Percentiles rank a stretch among this genome's conserved stretches.
These are phyloP conservation scores for Solanum sejunctum DNA, from an alignment of 257 asterid genomes.

Conservation along the genomic window DNA sequence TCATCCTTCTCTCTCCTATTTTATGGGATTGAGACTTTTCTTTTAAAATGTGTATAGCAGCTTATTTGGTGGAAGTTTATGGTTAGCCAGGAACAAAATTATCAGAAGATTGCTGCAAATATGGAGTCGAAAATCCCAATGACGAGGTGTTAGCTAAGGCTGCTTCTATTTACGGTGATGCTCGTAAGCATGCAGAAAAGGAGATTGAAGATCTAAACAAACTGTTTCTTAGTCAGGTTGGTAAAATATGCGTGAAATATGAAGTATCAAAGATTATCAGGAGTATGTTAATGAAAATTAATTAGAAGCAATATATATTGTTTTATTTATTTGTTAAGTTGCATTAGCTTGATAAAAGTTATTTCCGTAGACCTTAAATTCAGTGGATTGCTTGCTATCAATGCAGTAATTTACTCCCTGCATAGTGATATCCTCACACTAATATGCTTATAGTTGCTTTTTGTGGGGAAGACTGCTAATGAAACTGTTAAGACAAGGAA, in stretches of 20 bases:
- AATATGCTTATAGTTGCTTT: not conserved
- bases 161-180: conserved; percentile 81
- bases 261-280: not conserved
- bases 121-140: conserved; percentile 66
- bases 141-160: conserved; percentile 86
- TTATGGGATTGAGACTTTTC: not conserved
- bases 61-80: not conserved
- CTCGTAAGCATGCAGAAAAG: conserved; percentile 84
- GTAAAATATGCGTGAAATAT: conserved; percentile 2
- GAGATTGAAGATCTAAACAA: conserved; percentile 86
- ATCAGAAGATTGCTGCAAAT: conserved; percentile 81
- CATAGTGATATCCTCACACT: not conserved
- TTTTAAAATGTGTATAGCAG: not conserved
- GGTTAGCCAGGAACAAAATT: conserved; percentile 83
- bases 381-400: not conserved
- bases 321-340: not conserved
- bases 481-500: not conserved
- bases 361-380: not conserved
- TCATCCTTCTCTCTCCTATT: not conserved
- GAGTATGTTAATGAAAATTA: not conserved
- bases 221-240: conserved; percentile 72
- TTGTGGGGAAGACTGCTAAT: not conserved
- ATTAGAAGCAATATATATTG: not conserved
- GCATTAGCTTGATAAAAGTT: not conserved
- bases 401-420: not conserved